Conservation (phyloP, 2,329 filamentous ascomycete species). For the Monosporascus sp. region DNA sequence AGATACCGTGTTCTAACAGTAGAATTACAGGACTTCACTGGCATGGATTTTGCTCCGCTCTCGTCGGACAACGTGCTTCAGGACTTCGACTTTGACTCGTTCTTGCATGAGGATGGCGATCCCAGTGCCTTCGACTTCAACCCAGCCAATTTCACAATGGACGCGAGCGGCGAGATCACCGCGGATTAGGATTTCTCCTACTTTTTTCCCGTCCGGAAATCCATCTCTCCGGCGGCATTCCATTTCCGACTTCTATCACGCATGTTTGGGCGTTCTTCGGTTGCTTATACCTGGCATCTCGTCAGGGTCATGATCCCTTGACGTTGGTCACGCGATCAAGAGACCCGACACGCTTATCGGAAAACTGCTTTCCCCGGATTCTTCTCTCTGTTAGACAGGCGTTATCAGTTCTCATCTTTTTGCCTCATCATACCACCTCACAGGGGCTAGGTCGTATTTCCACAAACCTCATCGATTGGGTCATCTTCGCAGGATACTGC, state of each 20-base stretch:
- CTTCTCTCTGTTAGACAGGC: not conserved
- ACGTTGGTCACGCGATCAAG: conserved; percentile 19
- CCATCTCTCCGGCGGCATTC: conserved; percentile 4
- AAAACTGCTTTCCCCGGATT: conserved; percentile 12
- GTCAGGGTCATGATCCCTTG: conserved; percentile 20
- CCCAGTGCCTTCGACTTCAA: conserved; percentile 51
- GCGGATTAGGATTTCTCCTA: conserved; percentile 41
- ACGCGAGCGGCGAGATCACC: conserved; percentile 50
- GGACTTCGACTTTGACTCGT: conserved; percentile 66
- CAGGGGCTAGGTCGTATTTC: not conserved
- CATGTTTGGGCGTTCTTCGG: conserved; percentile 28
- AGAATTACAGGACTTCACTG: conserved; percentile 34
- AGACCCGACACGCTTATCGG: conserved; percentile 20
- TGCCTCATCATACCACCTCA: not conserved
- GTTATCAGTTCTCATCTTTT: not conserved
- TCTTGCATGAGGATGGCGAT: conserved; percentile 53
- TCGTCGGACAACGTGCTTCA: conserved; percentile 54
- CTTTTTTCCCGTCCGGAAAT: conserved; percentile 8
- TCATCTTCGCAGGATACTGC: not conserved
- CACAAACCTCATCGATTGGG: not conserved
- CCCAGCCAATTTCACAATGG: conserved; percentile 47
- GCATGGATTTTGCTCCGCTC: conserved; percentile 51
- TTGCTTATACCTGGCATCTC: conserved; percentile 26
- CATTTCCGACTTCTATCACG: conserved; percentile 14
- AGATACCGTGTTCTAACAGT: conserved; percentile 13